Conservation (phyloP, 2,329 filamentous ascomycete genomes). For the Cadophora malorum region DNA sequence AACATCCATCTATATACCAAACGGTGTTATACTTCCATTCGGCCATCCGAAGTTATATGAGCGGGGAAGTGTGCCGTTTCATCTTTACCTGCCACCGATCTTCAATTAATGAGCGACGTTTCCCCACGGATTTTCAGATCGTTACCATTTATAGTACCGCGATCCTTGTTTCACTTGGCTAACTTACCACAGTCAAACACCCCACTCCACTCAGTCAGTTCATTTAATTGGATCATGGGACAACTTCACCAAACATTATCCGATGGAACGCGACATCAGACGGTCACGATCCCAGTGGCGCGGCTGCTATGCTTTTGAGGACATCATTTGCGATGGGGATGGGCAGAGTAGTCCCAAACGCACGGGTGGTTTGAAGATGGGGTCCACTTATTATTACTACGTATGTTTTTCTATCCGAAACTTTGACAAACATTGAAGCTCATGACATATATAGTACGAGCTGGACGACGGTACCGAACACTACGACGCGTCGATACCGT, state of each 20-base stretch:
- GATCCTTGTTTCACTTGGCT: slow-evolving; percentile 30
- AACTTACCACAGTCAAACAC: slow-evolving; percentile 57
- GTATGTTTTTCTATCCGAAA: slow-evolving; percentile 59
- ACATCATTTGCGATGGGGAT: slow-evolving; percentile 81
- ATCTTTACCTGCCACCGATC: slow-evolving; percentile 26
- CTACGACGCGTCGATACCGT: slow-evolving; percentile 74
- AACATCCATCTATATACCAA: slow-evolving; percentile 25
- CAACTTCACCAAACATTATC: slow-evolving; percentile 82
- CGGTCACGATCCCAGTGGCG: slow-evolving; percentile 81
- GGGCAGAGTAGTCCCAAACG: slow-evolving; percentile 61
- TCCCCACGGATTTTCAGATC: slow-evolving; percentile 21
- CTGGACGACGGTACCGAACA: slow-evolving; percentile 79
- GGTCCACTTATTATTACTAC: slow-evolving; percentile 94
- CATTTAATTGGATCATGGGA: slow-evolving; percentile 93
- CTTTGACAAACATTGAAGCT: slow-evolving; percentile 40
- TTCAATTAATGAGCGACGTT: slow-evolving; percentile 32
- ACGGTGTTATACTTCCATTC: slow-evolving; percentile 18
- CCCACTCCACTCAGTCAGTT: slow-evolving; percentile 70
- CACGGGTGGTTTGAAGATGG: slow-evolving; percentile 87
- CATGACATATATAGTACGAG: slow-evolving; percentile 68
- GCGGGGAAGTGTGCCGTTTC: slow-evolving; percentile 24
- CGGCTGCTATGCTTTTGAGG: slow-evolving; percentile 84
- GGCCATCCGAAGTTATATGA: slow-evolving; percentile 24
- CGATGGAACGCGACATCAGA: slow-evolving; percentile 80
- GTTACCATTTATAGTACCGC: slow-evolving; percentile 14